Evolutionary conservation across 192 early-diverging fungal species (phyloP).

Genomic region (Entomortierella lignicola): DNA sequence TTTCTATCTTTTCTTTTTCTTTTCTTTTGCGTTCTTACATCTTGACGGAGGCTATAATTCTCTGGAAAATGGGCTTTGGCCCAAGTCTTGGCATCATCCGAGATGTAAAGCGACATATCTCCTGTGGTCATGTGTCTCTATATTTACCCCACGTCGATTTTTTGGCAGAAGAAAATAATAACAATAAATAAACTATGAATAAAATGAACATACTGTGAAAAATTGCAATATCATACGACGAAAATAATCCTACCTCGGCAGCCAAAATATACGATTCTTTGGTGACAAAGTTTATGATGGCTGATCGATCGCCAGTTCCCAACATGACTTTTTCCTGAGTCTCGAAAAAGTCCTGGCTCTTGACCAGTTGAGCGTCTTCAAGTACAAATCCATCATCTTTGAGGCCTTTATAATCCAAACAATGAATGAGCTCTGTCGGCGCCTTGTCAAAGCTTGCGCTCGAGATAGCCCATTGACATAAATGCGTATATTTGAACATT

Average conservation of each 20-base stretch:
- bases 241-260: conserved; percentile 64
- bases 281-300: conserved; percentile 79
- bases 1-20: not conserved
- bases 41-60: conserved; percentile 27
- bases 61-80: conserved; percentile 67
- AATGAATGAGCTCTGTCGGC: conserved; percentile 78
- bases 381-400: conserved; percentile 22
- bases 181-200: no score
- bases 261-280: conserved; percentile 78
- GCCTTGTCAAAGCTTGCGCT: conserved; percentile 70
- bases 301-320: conserved; percentile 68
- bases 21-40: conserved; percentile 2
- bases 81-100: conserved; percentile 74
- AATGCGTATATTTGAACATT: conserved; percentile 67
- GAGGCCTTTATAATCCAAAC: conserved; percentile 62
- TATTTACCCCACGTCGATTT: no score
- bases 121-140: conserved; percentile 55
- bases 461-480: conserved; percentile 81
- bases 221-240: not conserved
- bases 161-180: not conserved
- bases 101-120: conserved; percentile 73
- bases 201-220: no score
- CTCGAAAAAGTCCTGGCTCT: conserved; percentile 81
- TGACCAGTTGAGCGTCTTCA: conserved; percentile 68
- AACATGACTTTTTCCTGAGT: conserved; percentile 67